A percentile compares a stretch with the other conserved stretches of the same genome.
Evolutionary conservation across 805 yeast species (phyloP).

Genomic region (Sungouiella blattae): DNA sequence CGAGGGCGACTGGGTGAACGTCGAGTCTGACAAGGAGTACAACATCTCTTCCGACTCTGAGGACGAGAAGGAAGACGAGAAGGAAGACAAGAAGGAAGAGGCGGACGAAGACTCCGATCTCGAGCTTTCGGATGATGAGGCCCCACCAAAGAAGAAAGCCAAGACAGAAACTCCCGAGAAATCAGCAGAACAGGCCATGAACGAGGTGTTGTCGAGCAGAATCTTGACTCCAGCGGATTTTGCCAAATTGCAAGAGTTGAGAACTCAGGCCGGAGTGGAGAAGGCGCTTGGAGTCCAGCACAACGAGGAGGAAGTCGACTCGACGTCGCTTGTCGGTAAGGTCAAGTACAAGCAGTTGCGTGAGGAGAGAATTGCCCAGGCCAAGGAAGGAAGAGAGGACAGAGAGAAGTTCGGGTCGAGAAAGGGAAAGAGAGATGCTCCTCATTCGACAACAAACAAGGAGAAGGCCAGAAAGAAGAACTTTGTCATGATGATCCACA

Average conservation of each 20-base stretch:
- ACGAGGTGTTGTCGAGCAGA: slow-evolving; percentile 63
- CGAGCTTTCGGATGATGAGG: slow-evolving; percentile 29
- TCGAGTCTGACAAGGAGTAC: slow-evolving; percentile 78
- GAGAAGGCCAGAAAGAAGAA: slow-evolving; percentile 98
- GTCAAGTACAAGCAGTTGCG: slow-evolving; percentile 77
- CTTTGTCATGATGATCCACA: slow-evolving; percentile 97
- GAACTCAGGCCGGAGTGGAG: slow-evolving; percentile 79
- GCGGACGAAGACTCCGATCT: slow-evolving; percentile 34
- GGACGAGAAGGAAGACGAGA: slow-evolving; percentile 40
- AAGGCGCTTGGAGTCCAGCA: slow-evolving; percentile 61
- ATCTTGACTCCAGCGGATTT: slow-evolving; percentile 97
- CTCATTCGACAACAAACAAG: slow-evolving; percentile 88
- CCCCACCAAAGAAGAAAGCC: slow-evolving; percentile 30
- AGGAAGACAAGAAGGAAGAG: slow-evolving; percentile 53
- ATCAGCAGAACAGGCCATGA: slow-evolving; percentile 29
- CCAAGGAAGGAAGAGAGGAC: slow-evolving; percentile 88
- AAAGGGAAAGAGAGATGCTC: slow-evolving; percentile 70
- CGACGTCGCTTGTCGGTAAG: slow-evolving; percentile 71
- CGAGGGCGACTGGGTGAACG: slow-evolving; percentile 91
- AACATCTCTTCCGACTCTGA: slow-evolving; percentile 47
- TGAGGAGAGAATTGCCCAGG: slow-evolving; percentile 86
- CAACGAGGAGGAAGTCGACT: slow-evolving; percentile 86
- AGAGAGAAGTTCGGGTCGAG: slow-evolving; percentile 87
- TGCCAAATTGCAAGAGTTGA: slow-evolving; percentile 88
- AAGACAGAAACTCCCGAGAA: slow-evolving; percentile 27